Evolutionary conservation across 768 basidiomycete species (phyloP).

Genomic region (Kockovaella imperatae): DNA sequence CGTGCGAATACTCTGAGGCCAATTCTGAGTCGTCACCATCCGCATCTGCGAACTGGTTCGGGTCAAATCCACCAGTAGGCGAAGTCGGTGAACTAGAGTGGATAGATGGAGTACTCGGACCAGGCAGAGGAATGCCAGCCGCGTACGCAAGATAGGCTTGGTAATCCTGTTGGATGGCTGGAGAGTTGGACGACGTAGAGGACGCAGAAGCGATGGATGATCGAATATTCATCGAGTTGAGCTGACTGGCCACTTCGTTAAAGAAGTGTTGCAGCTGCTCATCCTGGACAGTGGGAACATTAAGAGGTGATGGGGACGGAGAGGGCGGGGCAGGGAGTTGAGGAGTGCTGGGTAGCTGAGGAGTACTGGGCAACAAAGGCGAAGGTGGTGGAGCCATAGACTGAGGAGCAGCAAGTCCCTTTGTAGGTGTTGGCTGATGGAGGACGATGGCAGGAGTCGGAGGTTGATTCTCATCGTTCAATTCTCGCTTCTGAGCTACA

Average conservation of each 20-base stretch:
- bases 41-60: conserved; percentile 46
- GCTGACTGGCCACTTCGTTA: conserved; percentile 71
- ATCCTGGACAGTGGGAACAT: conserved; percentile 65
- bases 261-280: conserved; percentile 75
- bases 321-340: conserved; percentile 8
- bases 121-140: too few species aligned
- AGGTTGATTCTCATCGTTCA: conserved; percentile 5
- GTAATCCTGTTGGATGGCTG: conserved; percentile 30
- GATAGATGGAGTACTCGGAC: conserved; percentile 7
- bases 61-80: conserved; percentile 18
- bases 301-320: conserved; percentile 46
- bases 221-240: conserved; percentile 62
- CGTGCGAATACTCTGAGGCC: conserved; percentile 32
- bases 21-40: conserved; percentile 45
- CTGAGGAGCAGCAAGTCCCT: conserved; percentile 29
- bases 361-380: background rate
- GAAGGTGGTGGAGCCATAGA: conserved; percentile 12
- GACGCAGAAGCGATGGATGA: conserved; percentile 45
- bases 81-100: conserved; percentile 14
- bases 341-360: background rate
- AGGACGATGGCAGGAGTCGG: conserved; percentile 36
- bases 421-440: conserved; percentile 37
- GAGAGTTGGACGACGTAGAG: conserved; percentile 20
- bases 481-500: conserved; percentile 8
- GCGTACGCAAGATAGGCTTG: conserved; percentile 31